Percentiles rank a stretch among this genome's conserved stretches.
Evolutionary conservation across 164 flowering plant genomes (phyloP).

Genomic region (Piper betle): DNA sequence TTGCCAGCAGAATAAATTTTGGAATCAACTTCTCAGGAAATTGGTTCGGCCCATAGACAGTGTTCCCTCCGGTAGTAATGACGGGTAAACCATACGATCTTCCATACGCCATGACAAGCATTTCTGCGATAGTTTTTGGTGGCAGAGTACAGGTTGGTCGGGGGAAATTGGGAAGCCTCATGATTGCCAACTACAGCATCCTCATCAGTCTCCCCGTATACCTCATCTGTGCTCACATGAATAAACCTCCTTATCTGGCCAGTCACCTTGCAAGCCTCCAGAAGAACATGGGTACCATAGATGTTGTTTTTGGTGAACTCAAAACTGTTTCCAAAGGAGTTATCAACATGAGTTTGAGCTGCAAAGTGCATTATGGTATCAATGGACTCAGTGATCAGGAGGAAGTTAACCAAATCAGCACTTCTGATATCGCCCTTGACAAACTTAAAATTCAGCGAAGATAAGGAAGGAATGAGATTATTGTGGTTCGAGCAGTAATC

Average conservation of each 20-base stretch:
- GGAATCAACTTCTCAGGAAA: slow-evolving; percentile 73
- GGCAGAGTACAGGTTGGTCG: slow-evolving; percentile 73
- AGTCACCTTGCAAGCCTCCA: slow-evolving; percentile 75
- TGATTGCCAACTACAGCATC: slow-evolving; percentile 73
- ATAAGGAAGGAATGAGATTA: slow-evolving; percentile 47
- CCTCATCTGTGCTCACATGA: slow-evolving; percentile 76
- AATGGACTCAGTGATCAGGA: slow-evolving; percentile 57
- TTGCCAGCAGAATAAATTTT: slow-evolving; percentile 63
- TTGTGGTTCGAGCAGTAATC: slow-evolving; percentile 65
- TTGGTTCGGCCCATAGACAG: slow-evolving; percentile 73
- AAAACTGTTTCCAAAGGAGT: slow-evolving; percentile 74
- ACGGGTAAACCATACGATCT: slow-evolving; percentile 67
- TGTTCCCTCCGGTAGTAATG: slow-evolving; percentile 68
- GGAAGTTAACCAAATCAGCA: slow-evolving; percentile 69
- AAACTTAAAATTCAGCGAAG: slow-evolving; percentile 65
- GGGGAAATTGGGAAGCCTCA: slow-evolving; percentile 70
- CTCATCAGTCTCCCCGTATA: slow-evolving; percentile 74
- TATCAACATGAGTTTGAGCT: slow-evolving; percentile 73
- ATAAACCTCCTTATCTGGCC: slow-evolving; percentile 68
- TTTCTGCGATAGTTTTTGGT: slow-evolving; percentile 79
- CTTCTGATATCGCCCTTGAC: slow-evolving; percentile 73
- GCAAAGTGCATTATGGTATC: slow-evolving; percentile 86
- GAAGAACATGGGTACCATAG: slow-evolving; percentile 70
- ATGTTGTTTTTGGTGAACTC: slow-evolving; percentile 77
- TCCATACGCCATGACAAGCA: slow-evolving; percentile 85